Evolutionary conservation across 1,284 basidiomycete genomes (phyloP).

Genomic region (Tausonia pullulans): DNA sequence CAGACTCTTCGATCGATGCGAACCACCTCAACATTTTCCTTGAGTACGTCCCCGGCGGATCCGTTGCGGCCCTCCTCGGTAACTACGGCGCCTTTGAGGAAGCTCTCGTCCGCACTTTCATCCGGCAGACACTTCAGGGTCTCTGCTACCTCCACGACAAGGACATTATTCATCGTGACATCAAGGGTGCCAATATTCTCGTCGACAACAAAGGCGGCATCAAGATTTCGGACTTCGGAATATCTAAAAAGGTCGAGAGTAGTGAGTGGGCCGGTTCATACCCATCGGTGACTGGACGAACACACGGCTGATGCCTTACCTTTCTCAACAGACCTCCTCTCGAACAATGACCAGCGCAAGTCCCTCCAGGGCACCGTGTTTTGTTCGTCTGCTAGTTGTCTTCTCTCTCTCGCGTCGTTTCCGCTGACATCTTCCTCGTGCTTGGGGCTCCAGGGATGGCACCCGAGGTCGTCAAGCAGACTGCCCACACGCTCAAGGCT

Average conservation of each 20-base stretch:
- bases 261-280: slow-evolving; percentile 46
- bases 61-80: slow-evolving; percentile 79
- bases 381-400: slow-evolving; percentile 38
- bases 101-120: slow-evolving; percentile 84
- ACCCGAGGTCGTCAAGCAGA: slow-evolving; percentile 95
- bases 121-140: slow-evolving; percentile 84
- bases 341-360: slow-evolving; percentile 42
- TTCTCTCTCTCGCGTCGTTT: background rate
- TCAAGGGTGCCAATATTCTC: slow-evolving; percentile 96
- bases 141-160: slow-evolving; percentile 85
- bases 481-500: slow-evolving; percentile 77
- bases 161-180: slow-evolving; percentile 95
- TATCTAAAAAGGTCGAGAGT: slow-evolving; percentile 94
- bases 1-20: slow-evolving; percentile 80
- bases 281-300: too few relatives aligned
- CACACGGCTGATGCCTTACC: background rate
- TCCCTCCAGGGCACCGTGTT: slow-evolving; percentile 95
- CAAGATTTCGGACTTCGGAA: slow-evolving; percentile 98
- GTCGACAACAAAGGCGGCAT: slow-evolving; percentile 98
- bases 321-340: slow-evolving; percentile 2
- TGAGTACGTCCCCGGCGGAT: slow-evolving; percentile 97
- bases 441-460: slow-evolving; percentile 53
- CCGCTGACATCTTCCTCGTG: background rate
- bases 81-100: slow-evolving; percentile 98
- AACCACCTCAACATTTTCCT: slow-evolving; percentile 94